These are phyloP conservation scores for Thraustochytrium sp. DNA, from an alignment of 352 stramenopile genomes.

Conservation along the genomic window DNA sequence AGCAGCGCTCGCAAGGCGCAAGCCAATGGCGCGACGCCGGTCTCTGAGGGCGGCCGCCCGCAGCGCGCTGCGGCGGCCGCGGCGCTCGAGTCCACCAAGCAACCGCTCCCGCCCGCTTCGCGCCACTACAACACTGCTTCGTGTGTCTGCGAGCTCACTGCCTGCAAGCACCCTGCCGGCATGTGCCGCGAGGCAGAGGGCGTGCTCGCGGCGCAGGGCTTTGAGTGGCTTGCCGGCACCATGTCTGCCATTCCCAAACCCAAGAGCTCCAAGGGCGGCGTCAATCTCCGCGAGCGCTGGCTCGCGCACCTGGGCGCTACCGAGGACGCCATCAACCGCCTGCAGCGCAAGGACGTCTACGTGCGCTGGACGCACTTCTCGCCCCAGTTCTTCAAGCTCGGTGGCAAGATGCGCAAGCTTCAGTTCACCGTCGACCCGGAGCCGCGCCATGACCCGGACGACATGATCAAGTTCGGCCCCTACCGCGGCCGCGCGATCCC, in stretches of 20 bases:
- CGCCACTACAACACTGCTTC: slow-evolving; percentile 9
- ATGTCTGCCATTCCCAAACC: slow-evolving; percentile 9
- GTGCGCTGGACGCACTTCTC: slow-evolving; percentile 9
- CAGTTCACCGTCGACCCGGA: neutral
- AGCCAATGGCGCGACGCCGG: no score
- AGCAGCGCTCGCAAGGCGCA: no score
- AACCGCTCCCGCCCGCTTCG: no score
- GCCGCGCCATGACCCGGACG: neutral
- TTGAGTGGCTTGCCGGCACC: neutral
- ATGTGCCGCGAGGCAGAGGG: slow-evolving; percentile 3
- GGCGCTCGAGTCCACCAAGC: no score
- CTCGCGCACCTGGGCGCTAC: neutral
- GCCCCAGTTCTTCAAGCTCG: neutral
- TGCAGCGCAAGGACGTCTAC: neutral
- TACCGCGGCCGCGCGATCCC: neutral
- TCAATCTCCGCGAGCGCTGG: neutral
- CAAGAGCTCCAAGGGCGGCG: neutral
- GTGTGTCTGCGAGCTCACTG: neutral
- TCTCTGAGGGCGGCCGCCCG: no score
- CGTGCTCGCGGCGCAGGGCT: neutral
- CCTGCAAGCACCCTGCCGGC: neutral
- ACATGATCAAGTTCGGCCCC: neutral
- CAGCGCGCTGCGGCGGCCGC: no score
- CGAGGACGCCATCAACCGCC: neutral
- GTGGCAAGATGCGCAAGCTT: slow-evolving; percentile 3